Base-by-base conservation (phyloP, 192 early-diverging fungal genomes). In the Backusella psychrophila region DNA sequence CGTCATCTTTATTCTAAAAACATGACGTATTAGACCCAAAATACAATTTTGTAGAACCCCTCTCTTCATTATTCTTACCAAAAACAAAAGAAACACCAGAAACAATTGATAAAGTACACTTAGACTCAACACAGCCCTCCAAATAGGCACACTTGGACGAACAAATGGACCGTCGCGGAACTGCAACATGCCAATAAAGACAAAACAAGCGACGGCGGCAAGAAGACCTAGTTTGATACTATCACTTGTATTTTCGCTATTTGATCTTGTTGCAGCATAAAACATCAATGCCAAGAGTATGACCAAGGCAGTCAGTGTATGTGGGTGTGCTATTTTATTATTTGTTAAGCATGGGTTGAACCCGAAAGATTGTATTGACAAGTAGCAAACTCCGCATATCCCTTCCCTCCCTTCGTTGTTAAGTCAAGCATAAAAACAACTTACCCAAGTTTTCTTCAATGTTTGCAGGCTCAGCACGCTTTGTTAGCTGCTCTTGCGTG, bases 151-250 rank as follows among this genome's bases (percentile, higher is more conserved):
- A 77, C 97, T 96, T 6, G 97, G 97, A 53, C 96, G 85, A 49
- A 99, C 88, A 75, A 99, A 96, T 9, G 96, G 96, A 21, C 97
- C 96, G 81, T 99, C 96, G 12, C 93, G 87, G 81, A 99, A 97
- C 80, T 96, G 90, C 6, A 97, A 84, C 80, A 96, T 89, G 1
- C 95, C 96, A 75, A 95, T 92, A 21, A 96, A 84, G 3, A 95
- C 84, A 79, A 99, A 93, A 11, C 78, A 82, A 2, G 81, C 76
- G 39, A 89, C 75, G 19, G 84, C 78, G 15, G 89, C 89, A 11
- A 81, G 29, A 0, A 86, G 53, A 26, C 90, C 90, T 73, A 90
- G 49, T 73, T 87, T 89, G 17, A 88, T 81, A 44, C 89, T 90
- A 4, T 81, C 85, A 15, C 70, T 74, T 0, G 87, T 88, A 56